These are phyloP conservation scores for Schizosaccharomyces versatilis DNA, from an alignment of 1,139 yeast species.

Conservation along the genomic window DNA sequence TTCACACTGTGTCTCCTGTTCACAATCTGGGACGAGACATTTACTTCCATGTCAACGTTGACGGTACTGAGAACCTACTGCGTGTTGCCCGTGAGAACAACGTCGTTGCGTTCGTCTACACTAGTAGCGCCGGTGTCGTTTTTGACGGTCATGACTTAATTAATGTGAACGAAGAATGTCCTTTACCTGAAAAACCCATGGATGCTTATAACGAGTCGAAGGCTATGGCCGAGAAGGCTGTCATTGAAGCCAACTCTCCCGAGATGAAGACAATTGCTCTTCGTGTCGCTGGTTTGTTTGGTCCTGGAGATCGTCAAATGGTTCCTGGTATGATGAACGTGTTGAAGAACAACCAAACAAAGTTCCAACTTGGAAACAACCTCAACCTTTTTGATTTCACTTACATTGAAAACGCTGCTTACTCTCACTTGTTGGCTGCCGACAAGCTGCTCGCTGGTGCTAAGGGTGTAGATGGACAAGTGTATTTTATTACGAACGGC, in stretches of 20 bases:
- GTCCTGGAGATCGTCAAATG: constrained; percentile 93
- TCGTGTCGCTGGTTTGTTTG: constrained; percentile 95
- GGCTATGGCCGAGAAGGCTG: constrained; percentile 64
- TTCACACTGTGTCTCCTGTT: constrained; percentile 91
- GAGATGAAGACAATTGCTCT: constrained; percentile 60
- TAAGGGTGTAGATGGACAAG: constrained; percentile 32
- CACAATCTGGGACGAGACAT: constrained; percentile 65
- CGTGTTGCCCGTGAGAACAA: constrained; percentile 33
- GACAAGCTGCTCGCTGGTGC: constrained; percentile 31
- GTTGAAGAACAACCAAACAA: constrained; percentile 66
- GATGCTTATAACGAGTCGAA: constrained; percentile 93
- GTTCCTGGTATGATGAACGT: constrained; percentile 81
- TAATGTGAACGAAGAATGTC: constrained; percentile 75
- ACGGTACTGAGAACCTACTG: constrained; percentile 62
- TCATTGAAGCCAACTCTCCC: constrained; percentile 35
- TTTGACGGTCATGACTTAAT: constrained; percentile 79
- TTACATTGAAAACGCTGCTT: constrained; percentile 97
- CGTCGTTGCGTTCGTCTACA: constrained; percentile 60
- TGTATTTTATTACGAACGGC: constrained; percentile 80
- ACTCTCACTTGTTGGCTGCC: constrained; percentile 85
- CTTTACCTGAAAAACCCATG: constrained; percentile 79
- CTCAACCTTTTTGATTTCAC: constrained; percentile 89
- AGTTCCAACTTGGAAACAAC: constrained; percentile 84
- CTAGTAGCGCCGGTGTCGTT: constrained; percentile 93
- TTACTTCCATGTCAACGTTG: constrained; percentile 74